Base-by-base conservation (phyloP, 1,139 yeast genomes). In the Lodderomyces jiufengensis region DNA sequence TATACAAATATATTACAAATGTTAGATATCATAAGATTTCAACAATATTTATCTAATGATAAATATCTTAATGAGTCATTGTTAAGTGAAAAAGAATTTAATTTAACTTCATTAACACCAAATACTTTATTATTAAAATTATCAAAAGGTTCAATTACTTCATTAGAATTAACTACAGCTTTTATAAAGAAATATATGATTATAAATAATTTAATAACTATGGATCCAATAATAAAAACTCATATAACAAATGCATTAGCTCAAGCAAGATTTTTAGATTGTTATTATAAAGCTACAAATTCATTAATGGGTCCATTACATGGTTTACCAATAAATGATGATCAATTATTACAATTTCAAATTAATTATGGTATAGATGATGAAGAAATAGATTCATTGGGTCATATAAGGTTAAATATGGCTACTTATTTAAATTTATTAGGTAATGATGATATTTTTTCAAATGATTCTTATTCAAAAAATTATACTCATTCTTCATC, bases 241-340 rank as follows among this genome's bases (percentile, higher is more conserved):
- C 12, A 34, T 5, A 9, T 32, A 6, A 20, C 7, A 9, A 36
- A 43, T 26, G 61, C 55, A 2, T 33, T 52, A 6, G 47, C 41
- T 9, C 32, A 47, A 39, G 76, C 76, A 5, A 41, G 54, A 29
- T 47, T 49, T 21, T 52, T 68, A 9, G 84, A 78, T 45, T 59
- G 54, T 9, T 55, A 52, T 33, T 57, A 49, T 41, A 43, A 43
- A 4, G 40, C 50, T 27, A 54, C 55, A n/a, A 52, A 61, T 33
- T 14, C 29, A 9, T 42, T 61, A 0, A 39, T 61, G 10, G 84
- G 84, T 11, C 80, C 82, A 5, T 57, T 82, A 24, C 86, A 83
- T 36, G 92, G 90, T 3, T 59, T 83, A 39, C 88, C 88, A 8
- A 63, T 82, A 33, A 76, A 86, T 14, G 14, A 16, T 2, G 16